These are phyloP conservation scores for Candida taoyuanica DNA, from an alignment of 805 yeast genomes.

Conservation along the genomic window DNA sequence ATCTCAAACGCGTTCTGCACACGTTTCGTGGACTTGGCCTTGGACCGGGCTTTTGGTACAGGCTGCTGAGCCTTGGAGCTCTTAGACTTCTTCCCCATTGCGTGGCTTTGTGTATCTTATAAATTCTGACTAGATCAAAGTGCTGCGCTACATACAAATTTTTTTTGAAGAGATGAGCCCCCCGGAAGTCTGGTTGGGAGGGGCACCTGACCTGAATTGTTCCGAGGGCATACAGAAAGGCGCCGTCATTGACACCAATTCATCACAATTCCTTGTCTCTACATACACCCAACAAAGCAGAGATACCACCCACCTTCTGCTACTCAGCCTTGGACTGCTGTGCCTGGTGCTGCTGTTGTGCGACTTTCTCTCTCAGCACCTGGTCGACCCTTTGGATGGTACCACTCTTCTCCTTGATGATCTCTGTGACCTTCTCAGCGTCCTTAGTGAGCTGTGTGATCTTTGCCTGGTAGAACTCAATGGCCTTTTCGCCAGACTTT, in stretches of 20 bases:
- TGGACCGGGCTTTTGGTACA: constrained; percentile 7
- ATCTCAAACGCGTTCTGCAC: constrained; percentile 49
- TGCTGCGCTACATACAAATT: background rate
- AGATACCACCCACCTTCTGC: no score
- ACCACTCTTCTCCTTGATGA: constrained; percentile 71
- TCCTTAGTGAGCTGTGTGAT: constrained; percentile 69
- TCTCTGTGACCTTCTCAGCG: constrained; percentile 63
- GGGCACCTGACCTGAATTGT: no score
- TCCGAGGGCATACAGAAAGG: background rate
- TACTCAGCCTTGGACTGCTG: constrained; percentile 3
- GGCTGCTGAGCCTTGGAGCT: background rate
- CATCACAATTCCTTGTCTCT: no score
- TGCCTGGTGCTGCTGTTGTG: constrained; percentile 12
- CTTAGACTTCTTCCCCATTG: background rate
- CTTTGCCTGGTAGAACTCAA: constrained; percentile 67
- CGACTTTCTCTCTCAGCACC: constrained; percentile 49
- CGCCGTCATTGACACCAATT: no score
- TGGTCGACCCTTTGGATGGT: constrained; percentile 57
- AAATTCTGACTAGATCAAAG: no score
- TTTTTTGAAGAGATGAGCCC: constrained; percentile 1
- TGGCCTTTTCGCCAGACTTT: constrained; percentile 63
- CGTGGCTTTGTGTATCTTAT: background rate
- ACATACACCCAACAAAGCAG: no score
- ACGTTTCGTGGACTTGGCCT: constrained; percentile 31
- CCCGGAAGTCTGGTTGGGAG: no score